phyloP scores from a whole-genome alignment of 1,284 basidiomycete species.

The Phenoliferia sp. region DNA sequence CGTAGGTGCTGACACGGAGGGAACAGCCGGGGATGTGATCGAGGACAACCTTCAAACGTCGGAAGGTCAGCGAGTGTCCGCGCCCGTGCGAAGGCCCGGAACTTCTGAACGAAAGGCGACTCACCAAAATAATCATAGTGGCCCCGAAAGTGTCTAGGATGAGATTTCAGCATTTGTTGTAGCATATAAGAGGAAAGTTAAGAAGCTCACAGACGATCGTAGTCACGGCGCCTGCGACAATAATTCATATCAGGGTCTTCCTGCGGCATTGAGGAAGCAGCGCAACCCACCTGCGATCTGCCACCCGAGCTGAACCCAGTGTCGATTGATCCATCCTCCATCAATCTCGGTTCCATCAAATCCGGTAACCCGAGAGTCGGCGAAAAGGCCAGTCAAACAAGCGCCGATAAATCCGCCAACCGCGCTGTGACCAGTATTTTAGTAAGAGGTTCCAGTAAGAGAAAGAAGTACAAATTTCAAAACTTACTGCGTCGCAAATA shows the following conservation, averaged over 20 bases:
- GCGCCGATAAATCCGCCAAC: conserved; percentile 27
- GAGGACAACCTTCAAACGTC: too few species aligned
- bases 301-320: conserved; percentile 58
- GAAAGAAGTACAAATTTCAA: not conserved
- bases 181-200: not conserved
- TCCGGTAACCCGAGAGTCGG: conserved; percentile 75
- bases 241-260: too few species aligned
- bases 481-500: conserved; percentile 10
- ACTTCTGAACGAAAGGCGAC: too few species aligned
- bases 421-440: conserved; percentile 22
- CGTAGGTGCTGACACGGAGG: conserved; percentile 71
- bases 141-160: conserved; percentile 48
- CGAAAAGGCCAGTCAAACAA: conserved; percentile 48
- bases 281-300: conserved; percentile 59
- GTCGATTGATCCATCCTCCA: conserved; percentile 81
- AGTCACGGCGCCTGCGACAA: conserved; percentile 51
- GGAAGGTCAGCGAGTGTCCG: too few species aligned
- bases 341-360: conserved; percentile 74
- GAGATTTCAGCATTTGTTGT: not conserved
- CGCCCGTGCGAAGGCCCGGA: too few species aligned
- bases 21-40: conserved; percentile 83
- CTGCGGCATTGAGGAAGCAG: too few species aligned
- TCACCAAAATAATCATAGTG: conserved; percentile 67
- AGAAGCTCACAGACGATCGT: conserved; percentile 54
- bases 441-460: conserved; percentile 10